Evolutionary conservation across 2,329 filamentous ascomycete species (phyloP).

Genomic region (Talaromyces sp.): DNA sequence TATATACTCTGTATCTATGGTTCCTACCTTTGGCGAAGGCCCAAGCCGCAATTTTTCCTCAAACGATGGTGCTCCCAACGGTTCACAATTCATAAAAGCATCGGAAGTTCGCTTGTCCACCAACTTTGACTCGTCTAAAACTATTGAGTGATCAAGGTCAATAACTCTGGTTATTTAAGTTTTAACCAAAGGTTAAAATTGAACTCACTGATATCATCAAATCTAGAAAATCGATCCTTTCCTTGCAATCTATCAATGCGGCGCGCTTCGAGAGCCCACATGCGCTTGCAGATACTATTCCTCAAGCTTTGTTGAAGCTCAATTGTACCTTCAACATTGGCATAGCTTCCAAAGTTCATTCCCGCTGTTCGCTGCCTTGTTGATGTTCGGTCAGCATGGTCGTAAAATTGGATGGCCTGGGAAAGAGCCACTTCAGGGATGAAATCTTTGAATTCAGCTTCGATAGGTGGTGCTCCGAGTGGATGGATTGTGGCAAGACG

Average conservation of each 20-base stretch:
- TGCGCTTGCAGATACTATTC: slow-evolving; percentile 37
- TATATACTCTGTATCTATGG: background rate
- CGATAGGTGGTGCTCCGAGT: slow-evolving; percentile 35
- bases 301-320: slow-evolving; percentile 35
- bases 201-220: slow-evolving; percentile 35
- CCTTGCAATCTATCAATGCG: slow-evolving; percentile 38
- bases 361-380: slow-evolving; percentile 34
- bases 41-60: slow-evolving; percentile 37
- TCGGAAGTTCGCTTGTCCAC: slow-evolving; percentile 35
- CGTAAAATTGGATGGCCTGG: slow-evolving; percentile 39
- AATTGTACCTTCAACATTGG: slow-evolving; percentile 41
- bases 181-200: background rate
- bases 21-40: slow-evolving; percentile 34
- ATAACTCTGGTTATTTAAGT: background rate
- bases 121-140: slow-evolving; percentile 24
- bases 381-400: slow-evolving; percentile 35
- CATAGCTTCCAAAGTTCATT: slow-evolving; percentile 39
- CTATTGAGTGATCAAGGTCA: slow-evolving; percentile 19
- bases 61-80: slow-evolving; percentile 28
- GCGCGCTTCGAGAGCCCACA: slow-evolving; percentile 41
- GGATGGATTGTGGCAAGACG: slow-evolving; percentile 46
- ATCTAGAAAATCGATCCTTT: slow-evolving; percentile 31
- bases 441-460: slow-evolving; percentile 39
- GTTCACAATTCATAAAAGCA: slow-evolving; percentile 40
- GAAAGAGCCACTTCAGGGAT: slow-evolving; percentile 38